Base-by-base conservation (phyloP, 2,329 filamentous ascomycete genomes). In the Beauveria pseudobassiana region DNA sequence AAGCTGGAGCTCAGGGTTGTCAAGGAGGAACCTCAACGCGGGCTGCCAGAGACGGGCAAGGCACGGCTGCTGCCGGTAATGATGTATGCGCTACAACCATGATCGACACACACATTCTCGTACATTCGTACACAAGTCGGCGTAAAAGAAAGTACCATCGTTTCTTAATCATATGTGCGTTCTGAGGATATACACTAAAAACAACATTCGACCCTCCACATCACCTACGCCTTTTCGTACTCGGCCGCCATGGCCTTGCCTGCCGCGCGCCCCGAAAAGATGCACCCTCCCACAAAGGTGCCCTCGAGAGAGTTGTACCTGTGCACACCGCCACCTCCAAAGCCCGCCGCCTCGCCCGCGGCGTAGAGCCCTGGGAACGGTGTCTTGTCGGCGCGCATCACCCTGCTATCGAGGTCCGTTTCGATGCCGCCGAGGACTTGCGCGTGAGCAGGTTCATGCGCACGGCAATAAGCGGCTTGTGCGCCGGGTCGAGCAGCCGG, bases 81-180 rank as follows among this genome's bases (percentile, higher is more conserved):
- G 68, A 88, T 88, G 72, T 96, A 92, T 74, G 92, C 90, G 1
- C 74, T 96, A 67, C 85, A 83, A 67, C 84, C 86, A 40, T 52
- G 30, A 46, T 26, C 2, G 22, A 9, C 3, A 45, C 6, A 43
- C 3, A 46, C 20, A 46, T 9, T 34, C 30, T 34, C 34, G 28
- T 46, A 46, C 16, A 28, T 30, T 30, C 30, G 30, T 30, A 12
- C 26, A 12, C n/a, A 20, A 51, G 49, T 34, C 8, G 10, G 5
- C 24, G 24, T 49, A 18, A 16, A n/a, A 16, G 16, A 28, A 16
- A 51, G 9, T 8, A n/a, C n/a, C 22, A 18, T 16, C 14, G 16
- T 50, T 30, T n/a, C 30, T 38, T 38, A 38, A 2, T 38, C 34
- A 38, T 5, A 38, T 38, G 34, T 14, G 12, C 34, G 1, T 43